These are phyloP conservation scores for Uronychia setigera DNA, from an alignment of 73 alveolate genomes.

Conservation along the genomic window DNA sequence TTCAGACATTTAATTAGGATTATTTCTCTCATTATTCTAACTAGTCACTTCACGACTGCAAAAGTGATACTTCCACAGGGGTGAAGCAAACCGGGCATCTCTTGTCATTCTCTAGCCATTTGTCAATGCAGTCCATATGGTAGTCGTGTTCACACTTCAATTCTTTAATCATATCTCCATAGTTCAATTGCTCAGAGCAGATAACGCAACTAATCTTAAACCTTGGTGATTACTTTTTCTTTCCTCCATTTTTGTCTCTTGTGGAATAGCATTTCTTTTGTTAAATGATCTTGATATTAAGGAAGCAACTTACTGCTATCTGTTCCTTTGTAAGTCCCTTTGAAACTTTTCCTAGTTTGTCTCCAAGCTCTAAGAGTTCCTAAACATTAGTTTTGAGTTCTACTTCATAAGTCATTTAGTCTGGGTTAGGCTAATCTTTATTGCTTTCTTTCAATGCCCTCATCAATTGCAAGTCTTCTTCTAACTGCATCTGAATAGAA, in stretches of 20 bases:
- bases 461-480: constrained; percentile 18
- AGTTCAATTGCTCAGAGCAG: not conserved
- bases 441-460: constrained; percentile 37
- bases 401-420: constrained; percentile 75
- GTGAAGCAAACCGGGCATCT: constrained; percentile 41
- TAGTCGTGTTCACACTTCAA: constrained; percentile 49
- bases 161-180: not conserved
- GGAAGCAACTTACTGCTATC: constrained; percentile 5
- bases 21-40: too few species aligned
- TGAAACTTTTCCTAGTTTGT: constrained; percentile 73
- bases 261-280: not conserved
- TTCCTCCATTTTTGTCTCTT: not conserved
- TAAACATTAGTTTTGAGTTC: not conserved
- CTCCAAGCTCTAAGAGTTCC: constrained; percentile 75
- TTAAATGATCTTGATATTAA: not conserved
- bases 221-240: not conserved
- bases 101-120: constrained; percentile 58
- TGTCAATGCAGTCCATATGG: constrained; percentile 63
- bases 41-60: too few species aligned
- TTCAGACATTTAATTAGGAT: not conserved
- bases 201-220: not conserved
- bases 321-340: constrained; percentile 68
- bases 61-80: not conserved
- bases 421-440: constrained; percentile 50
- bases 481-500: not conserved